phyloP scores from a whole-genome alignment of 1,139 yeast genomes.

The Candida sp. region DNA sequence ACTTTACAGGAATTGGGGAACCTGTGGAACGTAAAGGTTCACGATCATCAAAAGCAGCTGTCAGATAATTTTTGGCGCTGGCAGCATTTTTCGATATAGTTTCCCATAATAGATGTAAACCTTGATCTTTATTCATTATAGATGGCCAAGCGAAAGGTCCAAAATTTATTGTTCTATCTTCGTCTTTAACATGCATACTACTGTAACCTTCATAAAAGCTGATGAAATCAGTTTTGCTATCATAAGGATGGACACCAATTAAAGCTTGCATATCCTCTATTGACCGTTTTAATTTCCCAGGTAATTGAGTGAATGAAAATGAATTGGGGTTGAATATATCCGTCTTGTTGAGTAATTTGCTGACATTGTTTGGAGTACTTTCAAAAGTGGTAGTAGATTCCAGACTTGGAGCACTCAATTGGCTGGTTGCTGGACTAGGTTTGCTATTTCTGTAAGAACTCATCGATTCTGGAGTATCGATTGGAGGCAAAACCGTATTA shows the following conservation, averaged over 20 bases:
- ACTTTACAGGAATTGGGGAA: slow-evolving; percentile 7
- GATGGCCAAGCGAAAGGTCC: slow-evolving; percentile 53
- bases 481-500: slow-evolving; percentile 3
- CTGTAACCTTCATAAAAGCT: slow-evolving; percentile 42
- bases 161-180: slow-evolving; percentile 33
- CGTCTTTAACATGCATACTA: slow-evolving; percentile 31
- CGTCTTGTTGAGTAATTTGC: neutral
- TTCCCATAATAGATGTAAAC: slow-evolving; percentile 31
- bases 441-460: neutral
- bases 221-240: slow-evolving; percentile 22
- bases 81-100: slow-evolving; percentile 21
- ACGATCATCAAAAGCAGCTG: slow-evolving; percentile 6
- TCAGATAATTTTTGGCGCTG: neutral
- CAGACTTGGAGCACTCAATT: neutral
- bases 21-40: slow-evolving; percentile 16
- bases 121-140: slow-evolving; percentile 46
- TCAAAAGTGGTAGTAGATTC: neutral
- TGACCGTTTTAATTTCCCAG: neutral
- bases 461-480: neutral
- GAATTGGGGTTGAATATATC: neutral
- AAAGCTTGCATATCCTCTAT: slow-evolving; percentile 2
- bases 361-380: neutral
- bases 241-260: slow-evolving; percentile 22
- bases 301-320: neutral
- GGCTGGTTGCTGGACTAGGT: neutral